Percentiles rank a stretch among this genome's conserved stretches.
Conservation (phyloP, 2,329 filamentous ascomycete genomes). For the Boeremia exigua region DNA sequence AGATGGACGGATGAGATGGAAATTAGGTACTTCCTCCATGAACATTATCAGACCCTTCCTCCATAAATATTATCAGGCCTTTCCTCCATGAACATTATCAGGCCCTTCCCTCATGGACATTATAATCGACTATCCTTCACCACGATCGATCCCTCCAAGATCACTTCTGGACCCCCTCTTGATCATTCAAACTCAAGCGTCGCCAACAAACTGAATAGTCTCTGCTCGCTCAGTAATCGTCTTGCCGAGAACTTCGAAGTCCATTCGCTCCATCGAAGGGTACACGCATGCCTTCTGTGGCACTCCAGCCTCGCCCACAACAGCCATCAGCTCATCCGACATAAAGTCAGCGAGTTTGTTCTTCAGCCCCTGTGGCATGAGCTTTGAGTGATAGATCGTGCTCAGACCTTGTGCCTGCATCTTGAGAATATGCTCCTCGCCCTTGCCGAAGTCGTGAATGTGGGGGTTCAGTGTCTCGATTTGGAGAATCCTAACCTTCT, state of each 20-base stretch:
- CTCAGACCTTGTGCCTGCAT: slow-evolving; percentile 23
- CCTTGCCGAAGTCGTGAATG: slow-evolving; percentile 21
- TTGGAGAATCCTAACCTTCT: slow-evolving; percentile 17
- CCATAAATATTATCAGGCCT: too few relatives aligned
- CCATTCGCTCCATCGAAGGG: not conserved
- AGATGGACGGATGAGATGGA: too few relatives aligned
- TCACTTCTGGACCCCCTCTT: too few relatives aligned
- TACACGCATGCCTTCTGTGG: not conserved
- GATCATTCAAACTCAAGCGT: too few relatives aligned
- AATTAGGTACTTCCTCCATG: too few relatives aligned
- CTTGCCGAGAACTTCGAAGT: not conserved
- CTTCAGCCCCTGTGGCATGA: not conserved
- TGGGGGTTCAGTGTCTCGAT: slow-evolving; percentile 23
- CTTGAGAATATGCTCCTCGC: slow-evolving; percentile 15
- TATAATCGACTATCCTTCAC: too few relatives aligned
- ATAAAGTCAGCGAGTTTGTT: not conserved
- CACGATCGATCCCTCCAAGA: too few relatives aligned
- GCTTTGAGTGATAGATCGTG: slow-evolving; percentile 21
- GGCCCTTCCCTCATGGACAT: too few relatives aligned
- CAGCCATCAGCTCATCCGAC: not conserved
- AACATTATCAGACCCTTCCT: too few relatives aligned
- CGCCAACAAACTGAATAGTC: too few relatives aligned
- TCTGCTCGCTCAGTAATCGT: too few relatives aligned
- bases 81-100: too few relatives aligned
- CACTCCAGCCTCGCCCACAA: not conserved